These are phyloP conservation scores for Trichoderma semiorbis DNA, from an alignment of 2,329 filamentous ascomycete genomes.

Conservation along the genomic window DNA sequence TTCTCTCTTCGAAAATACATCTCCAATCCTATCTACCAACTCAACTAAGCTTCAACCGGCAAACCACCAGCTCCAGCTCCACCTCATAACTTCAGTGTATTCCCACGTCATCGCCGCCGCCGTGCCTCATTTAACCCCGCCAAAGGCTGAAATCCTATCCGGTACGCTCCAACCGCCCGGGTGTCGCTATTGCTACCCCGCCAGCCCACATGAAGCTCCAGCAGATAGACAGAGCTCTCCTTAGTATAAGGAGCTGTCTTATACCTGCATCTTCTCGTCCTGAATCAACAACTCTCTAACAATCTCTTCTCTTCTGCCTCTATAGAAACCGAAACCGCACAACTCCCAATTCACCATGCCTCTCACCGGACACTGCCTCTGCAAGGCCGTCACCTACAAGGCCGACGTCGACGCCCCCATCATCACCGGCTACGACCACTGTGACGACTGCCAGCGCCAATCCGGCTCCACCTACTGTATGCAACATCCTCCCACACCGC, in stretches of 20 bases:
- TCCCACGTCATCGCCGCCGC: conserved; percentile 19
- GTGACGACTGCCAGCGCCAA: conserved; percentile 70
- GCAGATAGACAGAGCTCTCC: background rate
- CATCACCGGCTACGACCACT: conserved; percentile 65
- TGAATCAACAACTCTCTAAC: background rate
- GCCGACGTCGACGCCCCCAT: conserved; percentile 49
- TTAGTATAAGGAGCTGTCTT: background rate
- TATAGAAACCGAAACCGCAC: background rate
- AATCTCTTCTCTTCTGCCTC: background rate
- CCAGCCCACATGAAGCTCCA: conserved; percentile 3
- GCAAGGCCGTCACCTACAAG: conserved; percentile 68
- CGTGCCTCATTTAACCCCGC: conserved; percentile 13
- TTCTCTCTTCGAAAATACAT: background rate
- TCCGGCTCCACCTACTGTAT: conserved; percentile 65
- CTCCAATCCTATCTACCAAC: background rate
- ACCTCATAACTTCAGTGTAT: background rate
- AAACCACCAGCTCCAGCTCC: background rate
- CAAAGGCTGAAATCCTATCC: conserved; percentile 5
- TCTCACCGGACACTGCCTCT: conserved; percentile 68
- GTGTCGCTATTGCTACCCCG: conserved; percentile 1
- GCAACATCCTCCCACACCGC: no score
- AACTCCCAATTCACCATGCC: conserved; percentile 50
- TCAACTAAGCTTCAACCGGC: conserved; percentile 1
- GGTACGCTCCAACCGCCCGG: conserved; percentile 4
- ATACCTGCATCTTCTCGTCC: background rate